phyloP scores from a whole-genome alignment of 2,329 filamentous ascomycete genomes.

The Xylariaceae sp. region DNA sequence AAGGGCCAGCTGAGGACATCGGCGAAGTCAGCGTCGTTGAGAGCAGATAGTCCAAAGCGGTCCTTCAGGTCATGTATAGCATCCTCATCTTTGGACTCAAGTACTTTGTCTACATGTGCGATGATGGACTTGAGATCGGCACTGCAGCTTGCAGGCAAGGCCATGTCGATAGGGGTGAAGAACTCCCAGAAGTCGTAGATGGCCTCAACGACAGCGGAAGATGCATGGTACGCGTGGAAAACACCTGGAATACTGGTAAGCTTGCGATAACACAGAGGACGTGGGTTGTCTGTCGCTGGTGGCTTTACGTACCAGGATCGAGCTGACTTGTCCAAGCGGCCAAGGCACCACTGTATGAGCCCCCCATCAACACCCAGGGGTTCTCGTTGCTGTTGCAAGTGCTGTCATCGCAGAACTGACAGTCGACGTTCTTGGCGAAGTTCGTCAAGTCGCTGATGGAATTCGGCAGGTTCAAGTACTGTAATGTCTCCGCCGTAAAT shows the following conservation, averaged over 20 bases:
- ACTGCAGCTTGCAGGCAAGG: slow-evolving; percentile 46
- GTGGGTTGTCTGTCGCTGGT: too few relatives aligned
- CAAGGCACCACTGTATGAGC: slow-evolving; percentile 47
- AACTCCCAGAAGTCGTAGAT: slow-evolving; percentile 45
- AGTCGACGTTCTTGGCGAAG: slow-evolving; percentile 33
- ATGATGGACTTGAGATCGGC: slow-evolving; percentile 42
- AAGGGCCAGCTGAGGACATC: slow-evolving; percentile 39
- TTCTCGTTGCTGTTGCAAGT: slow-evolving; percentile 39
- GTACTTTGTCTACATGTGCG: slow-evolving; percentile 41
- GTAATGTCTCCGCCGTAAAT: slow-evolving; percentile 22
- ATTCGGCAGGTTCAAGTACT: slow-evolving; percentile 27
- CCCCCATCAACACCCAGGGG: slow-evolving; percentile 49
- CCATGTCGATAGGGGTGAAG: slow-evolving; percentile 42
- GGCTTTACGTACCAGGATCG: slow-evolving; percentile 36
- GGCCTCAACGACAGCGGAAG: slow-evolving; percentile 44
- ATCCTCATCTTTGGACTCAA: slow-evolving; percentile 33
- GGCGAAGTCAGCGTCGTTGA: slow-evolving; percentile 37
- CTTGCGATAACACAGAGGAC: neutral
- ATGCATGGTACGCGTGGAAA: slow-evolving; percentile 47
- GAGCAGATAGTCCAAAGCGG: slow-evolving; percentile 36
- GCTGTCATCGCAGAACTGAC: slow-evolving; percentile 38
- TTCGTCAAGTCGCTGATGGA: slow-evolving; percentile 29
- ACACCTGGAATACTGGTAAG: slow-evolving; percentile 7
- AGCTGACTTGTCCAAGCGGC: slow-evolving; percentile 43
- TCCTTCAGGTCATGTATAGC: slow-evolving; percentile 36